These are phyloP conservation scores for Skeletonema potamos DNA, from an alignment of 108 stramenopile species.

Conservation along the genomic window DNA sequence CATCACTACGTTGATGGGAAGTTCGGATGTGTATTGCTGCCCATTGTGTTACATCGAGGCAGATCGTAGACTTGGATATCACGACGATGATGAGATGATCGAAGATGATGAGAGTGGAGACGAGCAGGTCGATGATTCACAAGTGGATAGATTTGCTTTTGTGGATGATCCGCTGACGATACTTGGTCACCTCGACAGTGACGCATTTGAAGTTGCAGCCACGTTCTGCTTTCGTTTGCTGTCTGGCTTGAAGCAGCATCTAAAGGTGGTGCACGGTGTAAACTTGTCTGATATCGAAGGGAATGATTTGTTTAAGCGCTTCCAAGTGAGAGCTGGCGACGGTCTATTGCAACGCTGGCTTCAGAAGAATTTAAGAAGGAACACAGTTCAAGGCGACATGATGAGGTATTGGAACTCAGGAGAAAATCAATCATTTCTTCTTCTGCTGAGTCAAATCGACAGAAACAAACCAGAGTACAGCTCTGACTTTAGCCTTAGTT, in stretches of 20 bases:
- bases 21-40: slow-evolving; percentile 70
- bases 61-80: slow-evolving; percentile 35
- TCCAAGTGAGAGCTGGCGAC: slow-evolving; percentile 53
- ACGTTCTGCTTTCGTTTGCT: slow-evolving; percentile 65
- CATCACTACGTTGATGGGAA: slow-evolving; percentile 63
- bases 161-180: slow-evolving; percentile 76
- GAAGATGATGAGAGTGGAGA: slow-evolving; percentile 42
- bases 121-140: slow-evolving; percentile 11
- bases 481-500: slow-evolving; percentile 52
- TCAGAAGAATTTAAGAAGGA: slow-evolving; percentile 20
- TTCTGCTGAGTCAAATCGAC: slow-evolving; percentile 53
- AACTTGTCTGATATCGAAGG: slow-evolving; percentile 58
- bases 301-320: slow-evolving; percentile 72
- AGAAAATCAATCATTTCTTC: slow-evolving; percentile 66
- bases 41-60: slow-evolving; percentile 76
- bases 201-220: slow-evolving; percentile 59
- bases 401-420: slow-evolving; percentile 68
- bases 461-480: slow-evolving; percentile 25
- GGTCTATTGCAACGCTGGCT: slow-evolving; percentile 75
- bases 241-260: slow-evolving; percentile 64
- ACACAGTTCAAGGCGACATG: slow-evolving; percentile 66
- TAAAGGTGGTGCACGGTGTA: slow-evolving; percentile 59
- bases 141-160: slow-evolving; percentile 35
- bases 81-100: slow-evolving; percentile 23
- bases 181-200: slow-evolving; percentile 59